Evolutionary conservation across 2,329 filamentous ascomycete species (phyloP), one percentile per base, ranked within the genome.

Genomic region (Dothidotthia symphoricarpi): DNA sequence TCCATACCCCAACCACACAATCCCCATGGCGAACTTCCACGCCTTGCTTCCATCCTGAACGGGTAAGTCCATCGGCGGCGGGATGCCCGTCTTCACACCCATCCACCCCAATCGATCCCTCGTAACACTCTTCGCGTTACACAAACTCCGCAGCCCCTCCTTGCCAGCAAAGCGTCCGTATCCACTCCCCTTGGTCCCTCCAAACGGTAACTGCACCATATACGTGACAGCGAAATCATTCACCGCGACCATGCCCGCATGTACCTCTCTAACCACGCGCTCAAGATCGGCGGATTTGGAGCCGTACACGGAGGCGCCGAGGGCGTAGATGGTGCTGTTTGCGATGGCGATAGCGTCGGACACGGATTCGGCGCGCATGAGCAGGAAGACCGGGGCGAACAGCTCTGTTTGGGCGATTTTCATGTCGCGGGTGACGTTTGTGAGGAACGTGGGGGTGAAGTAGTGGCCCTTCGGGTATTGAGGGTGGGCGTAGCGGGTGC

Each of bases 161-260:
- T 86, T 83, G 16, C 89, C 93, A 0, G 88, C 91, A 68, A 98
- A 98, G 3, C 91, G 78, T 1, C 93, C 93, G 64, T 97, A 97
- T 0, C 73, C 93, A 16, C 86, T 94, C 1, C 89, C 91, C 41
- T 80, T 82, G n/a, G 87, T 82, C 36, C 90, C 93, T 25, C 93
- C 93, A 67, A 98, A 98, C 0, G 93, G 93, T 26, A 98, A 71
- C 68, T 95, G 89, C 6, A 95, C 90, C 35, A 91, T 88, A 63
- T 98, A 98, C 67, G 83, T 96, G 17, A 82, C 85, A 14, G 84
- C 93, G 60, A 98, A 98, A 70, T 98, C 93, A 64, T 98, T 98
- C 53, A 98, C 80, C 16, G 88, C 82, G 0, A 97, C 87, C 86
- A 95, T 96, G 29, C 93, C 93, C 0, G 86, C 82, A 46, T 84